Evolutionary conservation across 2,329 filamentous ascomycete species (phyloP).

Genomic region (Cyphellophora europaea): DNA sequence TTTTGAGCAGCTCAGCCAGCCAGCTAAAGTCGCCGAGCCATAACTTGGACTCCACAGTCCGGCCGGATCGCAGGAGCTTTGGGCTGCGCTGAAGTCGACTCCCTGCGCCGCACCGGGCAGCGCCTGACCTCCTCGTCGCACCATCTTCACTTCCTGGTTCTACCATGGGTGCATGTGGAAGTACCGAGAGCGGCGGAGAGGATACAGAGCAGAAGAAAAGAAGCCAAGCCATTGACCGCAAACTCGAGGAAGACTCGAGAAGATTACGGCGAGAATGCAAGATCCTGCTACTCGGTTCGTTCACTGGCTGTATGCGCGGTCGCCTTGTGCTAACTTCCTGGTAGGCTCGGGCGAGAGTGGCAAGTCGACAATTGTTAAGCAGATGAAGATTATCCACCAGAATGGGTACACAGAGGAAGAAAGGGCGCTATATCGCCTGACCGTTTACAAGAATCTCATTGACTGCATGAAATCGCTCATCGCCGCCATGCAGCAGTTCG

Average conservation of each 20-base stretch:
- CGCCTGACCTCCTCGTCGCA: too few relatives aligned
- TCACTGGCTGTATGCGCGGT: slow-evolving; percentile 7
- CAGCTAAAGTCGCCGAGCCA: too few relatives aligned
- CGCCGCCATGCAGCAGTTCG: slow-evolving; percentile 82
- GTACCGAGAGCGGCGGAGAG: slow-evolving; percentile 60
- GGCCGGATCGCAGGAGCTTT: too few relatives aligned
- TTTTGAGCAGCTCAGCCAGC: too few relatives aligned
- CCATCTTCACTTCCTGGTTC: too few relatives aligned
- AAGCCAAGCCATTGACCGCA: slow-evolving; percentile 90
- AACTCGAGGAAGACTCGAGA: slow-evolving; percentile 88
- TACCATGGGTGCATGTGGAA: slow-evolving; percentile 88
- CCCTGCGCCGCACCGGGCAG: too few relatives aligned
- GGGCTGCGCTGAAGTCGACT: too few relatives aligned
- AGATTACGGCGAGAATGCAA: slow-evolving; percentile 96
- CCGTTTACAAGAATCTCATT: slow-evolving; percentile 95
- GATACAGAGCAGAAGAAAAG: slow-evolving; percentile 91
- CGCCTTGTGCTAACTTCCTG: slow-evolving; percentile 9
- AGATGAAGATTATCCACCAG: slow-evolving; percentile 99
- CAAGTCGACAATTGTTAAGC: slow-evolving; percentile 98
- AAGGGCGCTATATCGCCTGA: slow-evolving; percentile 84
- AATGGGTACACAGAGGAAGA: slow-evolving; percentile 96
- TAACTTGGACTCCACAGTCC: too few relatives aligned
- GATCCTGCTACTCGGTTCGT: slow-evolving; percentile 80
- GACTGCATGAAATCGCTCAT: slow-evolving; percentile 95
- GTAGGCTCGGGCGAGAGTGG: slow-evolving; percentile 94